A percentile compares a stretch with the other conserved stretches of the same genome.
These are phyloP conservation scores for Candida tropicalis DNA, from an alignment of 1,139 yeast species.

Conservation along the genomic window DNA sequence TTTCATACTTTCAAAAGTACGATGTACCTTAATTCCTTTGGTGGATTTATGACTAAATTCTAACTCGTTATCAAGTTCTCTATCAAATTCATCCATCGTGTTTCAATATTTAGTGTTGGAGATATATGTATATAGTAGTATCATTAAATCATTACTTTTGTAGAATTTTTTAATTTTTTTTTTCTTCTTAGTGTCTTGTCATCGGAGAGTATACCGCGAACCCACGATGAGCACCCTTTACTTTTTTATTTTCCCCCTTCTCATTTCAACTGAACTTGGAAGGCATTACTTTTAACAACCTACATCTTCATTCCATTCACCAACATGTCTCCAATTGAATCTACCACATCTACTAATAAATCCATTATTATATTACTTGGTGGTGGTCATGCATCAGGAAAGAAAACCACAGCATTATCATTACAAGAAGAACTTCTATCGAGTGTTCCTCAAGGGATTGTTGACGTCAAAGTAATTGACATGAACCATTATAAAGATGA, in stretches of 20 bases:
- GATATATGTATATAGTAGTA: too few species aligned
- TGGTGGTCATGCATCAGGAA: slow-evolving; percentile 79
- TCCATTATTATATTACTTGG: slow-evolving; percentile 58
- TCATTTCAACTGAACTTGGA: too few species aligned
- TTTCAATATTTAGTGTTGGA: not conserved
- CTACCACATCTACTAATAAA: slow-evolving; percentile 11
- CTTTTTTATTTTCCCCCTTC: not conserved
- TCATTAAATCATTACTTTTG: too few species aligned
- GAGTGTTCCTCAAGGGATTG: slow-evolving; percentile 21
- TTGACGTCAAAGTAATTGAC: slow-evolving; percentile 43
- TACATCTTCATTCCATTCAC: too few species aligned
- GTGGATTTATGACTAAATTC: slow-evolving; percentile 58
- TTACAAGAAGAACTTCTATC: slow-evolving; percentile 31
- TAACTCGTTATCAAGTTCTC: slow-evolving; percentile 57
- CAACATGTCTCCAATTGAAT: slow-evolving; percentile 4
- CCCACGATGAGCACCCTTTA: slow-evolving; percentile 1
- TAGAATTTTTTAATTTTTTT: slow-evolving; percentile 4
- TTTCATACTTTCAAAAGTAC: slow-evolving; percentile 78
- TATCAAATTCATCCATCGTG: slow-evolving; percentile 47
- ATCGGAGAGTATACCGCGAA: too few species aligned
- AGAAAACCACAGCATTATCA: slow-evolving; percentile 40
- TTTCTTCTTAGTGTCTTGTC: too few species aligned
- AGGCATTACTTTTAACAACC: too few species aligned
- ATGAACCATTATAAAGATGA: slow-evolving; percentile 31
- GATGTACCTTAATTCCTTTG: slow-evolving; percentile 60